Percentiles rank a stretch among this genome's conserved stretches.
phyloP scores from a whole-genome alignment of 495 filamentous ascomycete genomes.

The Daldinia childiae region DNA sequence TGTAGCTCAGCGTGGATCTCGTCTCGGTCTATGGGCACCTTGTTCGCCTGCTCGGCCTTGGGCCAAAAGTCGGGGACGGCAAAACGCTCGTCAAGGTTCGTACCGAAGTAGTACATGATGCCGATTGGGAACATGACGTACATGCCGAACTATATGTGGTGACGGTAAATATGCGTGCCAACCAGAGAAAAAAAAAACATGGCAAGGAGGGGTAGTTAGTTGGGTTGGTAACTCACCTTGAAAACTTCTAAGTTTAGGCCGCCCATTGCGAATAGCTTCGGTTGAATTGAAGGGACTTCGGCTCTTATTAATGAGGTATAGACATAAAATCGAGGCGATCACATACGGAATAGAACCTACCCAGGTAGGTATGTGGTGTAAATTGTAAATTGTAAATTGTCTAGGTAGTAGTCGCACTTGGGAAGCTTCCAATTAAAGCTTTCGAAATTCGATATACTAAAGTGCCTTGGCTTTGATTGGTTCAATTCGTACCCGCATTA shows the following conservation, averaged over 20 bases:
- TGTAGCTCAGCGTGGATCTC: constrained; percentile 84
- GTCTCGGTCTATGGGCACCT: constrained; percentile 86
- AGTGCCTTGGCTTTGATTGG: background rate
- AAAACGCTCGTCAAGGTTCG: constrained; percentile 94
- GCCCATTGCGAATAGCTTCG: constrained; percentile 63
- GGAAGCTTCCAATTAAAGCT: constrained; percentile 17
- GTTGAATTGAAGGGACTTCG: constrained; percentile 19
- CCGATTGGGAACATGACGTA: constrained; percentile 99
- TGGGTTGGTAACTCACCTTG: constrained; percentile 68
- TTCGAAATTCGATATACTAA: background rate
- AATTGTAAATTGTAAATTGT: too few relatives aligned
- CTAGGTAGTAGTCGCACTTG: background rate
- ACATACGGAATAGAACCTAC: constrained; percentile 4
- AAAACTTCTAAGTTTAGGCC: constrained; percentile 95
- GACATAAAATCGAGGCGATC: constrained; percentile 6
- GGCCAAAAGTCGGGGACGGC: constrained; percentile 93
- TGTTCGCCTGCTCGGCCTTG: constrained; percentile 82
- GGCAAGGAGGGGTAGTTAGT: constrained; percentile 13
- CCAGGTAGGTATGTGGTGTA: too few relatives aligned
- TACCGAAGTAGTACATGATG: constrained; percentile 99
- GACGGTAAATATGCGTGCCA: constrained; percentile 1
- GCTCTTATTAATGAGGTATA: constrained; percentile 1
- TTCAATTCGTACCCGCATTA: background rate
- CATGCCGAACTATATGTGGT: constrained; percentile 79
- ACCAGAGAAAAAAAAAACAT: background rate